Evolutionary conservation across 202 grass and related monocot species (phyloP).

Genomic region (Alloteropsis angusta): DNA sequence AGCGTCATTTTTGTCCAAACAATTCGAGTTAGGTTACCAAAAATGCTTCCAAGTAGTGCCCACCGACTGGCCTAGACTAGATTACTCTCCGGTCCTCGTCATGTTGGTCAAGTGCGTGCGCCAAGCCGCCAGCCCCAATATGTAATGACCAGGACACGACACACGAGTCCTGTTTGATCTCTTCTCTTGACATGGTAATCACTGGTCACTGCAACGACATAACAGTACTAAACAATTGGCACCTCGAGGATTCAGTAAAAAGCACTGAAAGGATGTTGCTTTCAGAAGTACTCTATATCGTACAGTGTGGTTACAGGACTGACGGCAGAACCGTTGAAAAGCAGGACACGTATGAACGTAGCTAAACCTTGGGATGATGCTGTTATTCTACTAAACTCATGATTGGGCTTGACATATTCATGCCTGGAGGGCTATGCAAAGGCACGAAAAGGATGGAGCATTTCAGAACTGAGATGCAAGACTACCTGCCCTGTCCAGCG

Average conservation of each 20-base stretch:
- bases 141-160: slow-evolving; percentile 1
- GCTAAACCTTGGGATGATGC: not conserved
- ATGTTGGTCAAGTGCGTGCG: not conserved
- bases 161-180: slow-evolving; percentile 3
- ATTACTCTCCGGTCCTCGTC: not conserved
- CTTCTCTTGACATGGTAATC: slow-evolving; percentile 22
- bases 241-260: not conserved
- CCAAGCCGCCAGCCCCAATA: slow-evolving; percentile 20
- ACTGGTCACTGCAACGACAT: not conserved
- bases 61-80: slow-evolving; percentile 6
- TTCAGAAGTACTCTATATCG: not conserved
- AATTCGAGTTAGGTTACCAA: not conserved
- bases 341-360: not conserved
- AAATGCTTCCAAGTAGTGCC: not conserved
- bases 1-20: not conserved
- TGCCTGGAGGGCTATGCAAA: not conserved
- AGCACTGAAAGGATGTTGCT: not conserved
- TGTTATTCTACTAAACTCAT: not conserved
- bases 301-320: not conserved
- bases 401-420: not conserved
- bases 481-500: not conserved
- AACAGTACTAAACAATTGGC: not conserved
- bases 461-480: not conserved
- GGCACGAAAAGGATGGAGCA: not conserved
- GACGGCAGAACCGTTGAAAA: not conserved